Conservation (phyloP, 2,329 filamentous ascomycete genomes). For the Neodidymelliopsis sp. region DNA sequence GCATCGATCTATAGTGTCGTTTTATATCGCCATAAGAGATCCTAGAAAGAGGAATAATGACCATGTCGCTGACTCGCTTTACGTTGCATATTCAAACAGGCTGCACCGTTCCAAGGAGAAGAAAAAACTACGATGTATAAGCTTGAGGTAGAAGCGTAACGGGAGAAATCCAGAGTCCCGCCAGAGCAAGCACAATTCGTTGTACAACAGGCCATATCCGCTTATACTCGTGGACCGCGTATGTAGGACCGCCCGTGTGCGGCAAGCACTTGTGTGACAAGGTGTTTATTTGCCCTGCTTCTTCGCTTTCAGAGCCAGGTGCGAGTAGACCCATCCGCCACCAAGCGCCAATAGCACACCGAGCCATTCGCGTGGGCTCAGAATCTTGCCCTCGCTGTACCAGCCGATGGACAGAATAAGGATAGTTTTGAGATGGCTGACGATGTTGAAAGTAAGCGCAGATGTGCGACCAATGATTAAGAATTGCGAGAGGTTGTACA, state of each 20-base stretch:
- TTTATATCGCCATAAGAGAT: conserved; percentile 12
- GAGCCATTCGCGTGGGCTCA: conserved; percentile 51
- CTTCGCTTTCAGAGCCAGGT: conserved; percentile 49
- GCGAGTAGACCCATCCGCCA: conserved; percentile 56
- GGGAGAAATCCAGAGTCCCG: conserved; percentile 3
- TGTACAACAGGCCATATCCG: conserved; percentile 14
- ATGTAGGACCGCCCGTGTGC: conserved; percentile 1
- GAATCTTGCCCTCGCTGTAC: conserved; percentile 54
- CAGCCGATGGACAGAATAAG: conserved; percentile 56
- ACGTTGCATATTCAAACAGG: conserved; percentile 19
- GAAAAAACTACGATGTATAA: not conserved
- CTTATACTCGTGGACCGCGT: conserved; percentile 9
- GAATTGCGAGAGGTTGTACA: conserved; percentile 54
- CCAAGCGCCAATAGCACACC: conserved; percentile 55
- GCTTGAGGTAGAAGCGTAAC: not conserved
- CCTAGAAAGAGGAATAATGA: not conserved
- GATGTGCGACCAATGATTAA: conserved; percentile 52
- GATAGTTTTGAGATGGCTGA: conserved; percentile 56
- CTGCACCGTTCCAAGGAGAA: not conserved
- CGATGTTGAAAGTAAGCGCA: conserved; percentile 52
- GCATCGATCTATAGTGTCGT: conserved; percentile 18
- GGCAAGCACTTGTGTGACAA: not conserved
- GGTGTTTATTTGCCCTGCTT: conserved; percentile 37
- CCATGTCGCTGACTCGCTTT: conserved; percentile 15
- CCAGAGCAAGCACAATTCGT: conserved; percentile 15